These are phyloP conservation scores for Pythium oligandrum DNA, from an alignment of 352 stramenopile genomes.

Conservation along the genomic window DNA sequence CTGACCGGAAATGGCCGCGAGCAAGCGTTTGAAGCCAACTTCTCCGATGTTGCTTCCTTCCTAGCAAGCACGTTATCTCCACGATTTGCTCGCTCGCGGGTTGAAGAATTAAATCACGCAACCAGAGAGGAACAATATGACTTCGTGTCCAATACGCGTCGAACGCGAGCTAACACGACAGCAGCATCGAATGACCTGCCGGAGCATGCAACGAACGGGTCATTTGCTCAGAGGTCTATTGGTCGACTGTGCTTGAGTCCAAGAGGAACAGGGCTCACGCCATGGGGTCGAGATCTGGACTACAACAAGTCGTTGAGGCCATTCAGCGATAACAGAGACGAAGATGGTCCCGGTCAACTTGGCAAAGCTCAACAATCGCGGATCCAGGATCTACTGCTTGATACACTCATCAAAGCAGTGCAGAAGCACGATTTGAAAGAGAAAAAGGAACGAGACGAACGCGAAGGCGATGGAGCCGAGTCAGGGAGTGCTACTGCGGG, in stretches of 20 bases:
- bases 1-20: conserved; percentile 36
- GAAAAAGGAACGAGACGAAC: conserved; percentile 40
- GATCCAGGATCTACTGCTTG: conserved; percentile 54
- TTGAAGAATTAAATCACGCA: too few species aligned
- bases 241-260: conserved; percentile 41
- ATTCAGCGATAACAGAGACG: too few species aligned
- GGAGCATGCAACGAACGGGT: too few species aligned
- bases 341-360: too few species aligned
- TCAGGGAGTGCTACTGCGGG: background rate
- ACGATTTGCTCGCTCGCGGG: conserved; percentile 29
- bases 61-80: conserved; percentile 47
- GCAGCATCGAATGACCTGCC: too few species aligned
- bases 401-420: conserved; percentile 59
- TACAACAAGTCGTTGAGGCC: too few species aligned
- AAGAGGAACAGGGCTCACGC: conserved; percentile 15
- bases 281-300: too few species aligned
- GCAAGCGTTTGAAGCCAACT: conserved; percentile 48
- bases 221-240: conserved; percentile 16
- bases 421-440: conserved; percentile 75
- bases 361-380: conserved; percentile 26
- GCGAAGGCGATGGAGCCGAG: conserved; percentile 15
- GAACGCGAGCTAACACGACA: too few species aligned
- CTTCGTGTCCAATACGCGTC: too few species aligned
- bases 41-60: conserved; percentile 60
- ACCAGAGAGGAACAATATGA: too few species aligned